Evolutionary conservation across 139 green algal species (phyloP), one percentile per base, ranked within the genome.

Genomic region (Zygnema circumcarinatum): DNA sequence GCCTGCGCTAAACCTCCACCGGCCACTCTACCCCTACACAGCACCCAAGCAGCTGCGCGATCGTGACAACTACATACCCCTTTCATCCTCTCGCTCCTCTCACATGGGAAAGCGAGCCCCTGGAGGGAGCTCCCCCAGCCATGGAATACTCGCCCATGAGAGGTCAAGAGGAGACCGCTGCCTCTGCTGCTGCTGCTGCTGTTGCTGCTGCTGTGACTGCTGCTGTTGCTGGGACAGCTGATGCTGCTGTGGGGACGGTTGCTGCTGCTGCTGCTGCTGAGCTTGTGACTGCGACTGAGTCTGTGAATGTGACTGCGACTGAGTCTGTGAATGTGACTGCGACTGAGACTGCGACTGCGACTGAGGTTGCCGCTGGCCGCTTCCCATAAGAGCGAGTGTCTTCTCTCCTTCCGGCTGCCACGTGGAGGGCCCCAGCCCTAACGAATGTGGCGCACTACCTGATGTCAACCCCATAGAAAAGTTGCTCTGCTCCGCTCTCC

Each of bases 181-280:
- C 54, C 29, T 25, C 29, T 72, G 54, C 54, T 72, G 54, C 29
- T 72, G 54, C 54, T 72, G 54, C 54, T 72, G 54, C 54, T 72
- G 54, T 29, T 72, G 54, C 54, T 72, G 54, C 54, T 72, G 54
- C 54, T 72, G 54, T 29, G 25, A 29, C 29, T 33, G 54, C 29
- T 72, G 25, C 29, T 72, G 54, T 29, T 72, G 54, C 29, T 72
- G 54, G 25, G 25, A 29, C 54, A 33, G 54, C 54, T 72, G 54
- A 33, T 72, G 25, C 54, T 29, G 54, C 54, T 72, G 54, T 29
- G 25, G 54, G 25, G 25, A 29, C 29, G 25, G 54, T 29, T 72
- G 54, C 54, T 72, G 54, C 54, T 72, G 54, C 54, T 72, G 54
- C 29, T 33, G 54, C 29, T 25, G 25, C 29, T 72, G 54, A 25